phyloP scores from a whole-genome alignment of 2,329 filamentous ascomycete species.

The Exophiala calicioides region DNA sequence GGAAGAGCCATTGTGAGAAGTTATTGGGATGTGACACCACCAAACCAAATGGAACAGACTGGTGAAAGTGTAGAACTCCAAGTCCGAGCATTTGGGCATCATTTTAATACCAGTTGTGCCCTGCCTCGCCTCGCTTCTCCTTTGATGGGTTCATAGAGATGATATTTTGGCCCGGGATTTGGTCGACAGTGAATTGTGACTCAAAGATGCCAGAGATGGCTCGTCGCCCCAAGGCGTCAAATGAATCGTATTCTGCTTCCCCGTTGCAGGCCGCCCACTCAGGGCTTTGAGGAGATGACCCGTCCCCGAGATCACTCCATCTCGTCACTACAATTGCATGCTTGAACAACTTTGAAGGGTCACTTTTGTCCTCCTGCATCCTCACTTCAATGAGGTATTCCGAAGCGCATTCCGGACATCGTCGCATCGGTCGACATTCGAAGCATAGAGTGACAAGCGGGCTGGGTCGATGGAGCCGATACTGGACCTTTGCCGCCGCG shows the following conservation, averaged over 20 bases:
- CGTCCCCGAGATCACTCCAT: conserved; percentile 63
- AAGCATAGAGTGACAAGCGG: conserved; percentile 55
- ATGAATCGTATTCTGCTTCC: conserved; percentile 53
- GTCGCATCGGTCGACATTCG: conserved; percentile 59
- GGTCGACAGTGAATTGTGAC: conserved; percentile 54
- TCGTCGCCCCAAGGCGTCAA: conserved; percentile 54
- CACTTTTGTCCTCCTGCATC: conserved; percentile 56
- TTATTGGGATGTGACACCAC: conserved; percentile 8
- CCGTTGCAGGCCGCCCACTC: conserved; percentile 62
- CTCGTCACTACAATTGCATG: conserved; percentile 62
- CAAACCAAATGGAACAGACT: conserved; percentile 1
- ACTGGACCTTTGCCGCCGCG: conserved; percentile 37
- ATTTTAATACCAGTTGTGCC: conserved; percentile 60
- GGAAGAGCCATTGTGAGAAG: conserved; percentile 2
- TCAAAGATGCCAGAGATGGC: conserved; percentile 63
- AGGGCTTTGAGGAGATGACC: conserved; percentile 49
- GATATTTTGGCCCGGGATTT: conserved; percentile 59
- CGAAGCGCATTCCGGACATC: conserved; percentile 63
- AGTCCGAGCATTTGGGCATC: no score
- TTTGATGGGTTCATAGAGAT: conserved; percentile 60
- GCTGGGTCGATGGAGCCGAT: conserved; percentile 37
- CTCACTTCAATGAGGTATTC: conserved; percentile 65
- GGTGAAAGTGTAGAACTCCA: conserved; percentile 1
- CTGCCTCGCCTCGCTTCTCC: conserved; percentile 56
- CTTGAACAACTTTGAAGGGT: conserved; percentile 53